Percentiles rank a stretch among this genome's conserved stretches.
Conservation (phyloP, 2,329 filamentous ascomycete species). For the Alternaria sp. region DNA sequence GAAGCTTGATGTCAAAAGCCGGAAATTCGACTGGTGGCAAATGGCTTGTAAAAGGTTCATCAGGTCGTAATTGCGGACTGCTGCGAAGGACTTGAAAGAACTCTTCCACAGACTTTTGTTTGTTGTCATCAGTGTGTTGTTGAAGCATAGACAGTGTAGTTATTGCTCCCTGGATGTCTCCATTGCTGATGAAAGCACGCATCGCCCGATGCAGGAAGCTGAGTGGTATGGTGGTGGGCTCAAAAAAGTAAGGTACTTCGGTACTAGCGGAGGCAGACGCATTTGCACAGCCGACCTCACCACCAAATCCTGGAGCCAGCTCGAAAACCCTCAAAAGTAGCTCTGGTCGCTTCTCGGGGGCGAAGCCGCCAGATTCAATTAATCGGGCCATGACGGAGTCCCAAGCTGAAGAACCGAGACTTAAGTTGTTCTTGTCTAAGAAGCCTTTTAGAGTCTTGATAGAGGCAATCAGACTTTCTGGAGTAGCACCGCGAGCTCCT, state of each 20-base stretch:
- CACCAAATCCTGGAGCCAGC: constrained; percentile 53
- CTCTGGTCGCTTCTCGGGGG: constrained; percentile 56
- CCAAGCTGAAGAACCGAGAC: constrained; percentile 55
- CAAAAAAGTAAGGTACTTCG: constrained; percentile 53
- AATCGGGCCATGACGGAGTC: constrained; percentile 60
- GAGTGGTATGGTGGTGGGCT: constrained; percentile 54
- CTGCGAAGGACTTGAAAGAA: constrained; percentile 51
- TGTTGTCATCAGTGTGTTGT: constrained; percentile 55
- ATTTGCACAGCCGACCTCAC: constrained; percentile 50
- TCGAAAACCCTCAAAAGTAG: constrained; percentile 52
- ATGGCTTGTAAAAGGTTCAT: constrained; percentile 37
- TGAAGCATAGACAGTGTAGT: constrained; percentile 50
- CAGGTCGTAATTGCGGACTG: constrained; percentile 18
- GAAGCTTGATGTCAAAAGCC: constrained; percentile 56
- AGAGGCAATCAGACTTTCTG: constrained; percentile 43
- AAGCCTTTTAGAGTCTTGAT: constrained; percentile 50
- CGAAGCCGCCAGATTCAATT: constrained; percentile 57
- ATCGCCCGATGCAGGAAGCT: constrained; percentile 56
- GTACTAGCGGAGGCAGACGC: constrained; percentile 30
- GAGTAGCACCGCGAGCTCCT: constrained; percentile 49
- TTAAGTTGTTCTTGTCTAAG: constrained; percentile 48
- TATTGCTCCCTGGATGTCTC: constrained; percentile 51
- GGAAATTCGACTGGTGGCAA: constrained; percentile 54
- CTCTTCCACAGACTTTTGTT: constrained; percentile 50
- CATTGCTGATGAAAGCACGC: constrained; percentile 49